Evolutionary conservation across 768 basidiomycete species (phyloP).

Genomic region (Russula ochroleuca): DNA sequence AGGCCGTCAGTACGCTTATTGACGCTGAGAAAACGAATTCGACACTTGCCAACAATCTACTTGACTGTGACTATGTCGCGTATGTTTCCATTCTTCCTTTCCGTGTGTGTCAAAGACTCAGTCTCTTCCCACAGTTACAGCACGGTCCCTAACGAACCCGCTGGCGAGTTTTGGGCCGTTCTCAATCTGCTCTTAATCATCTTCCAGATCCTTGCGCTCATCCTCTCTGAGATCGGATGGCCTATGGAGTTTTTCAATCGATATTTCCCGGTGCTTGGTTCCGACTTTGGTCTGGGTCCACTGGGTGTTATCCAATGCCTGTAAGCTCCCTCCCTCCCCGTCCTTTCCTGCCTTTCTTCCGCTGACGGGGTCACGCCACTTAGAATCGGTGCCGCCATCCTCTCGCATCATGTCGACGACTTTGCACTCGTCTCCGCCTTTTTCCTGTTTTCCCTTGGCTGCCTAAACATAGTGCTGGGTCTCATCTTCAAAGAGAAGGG

Average conservation of each 20-base stretch:
- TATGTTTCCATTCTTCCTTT: conserved; percentile 1
- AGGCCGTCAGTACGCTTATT: conserved; percentile 24
- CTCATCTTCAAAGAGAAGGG: conserved; percentile 64
- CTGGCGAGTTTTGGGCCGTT: conserved; percentile 88
- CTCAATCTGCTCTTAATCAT: conserved; percentile 84
- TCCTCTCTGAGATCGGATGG: conserved; percentile 82
- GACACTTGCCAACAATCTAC: conserved; percentile 7
- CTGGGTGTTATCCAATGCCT: conserved; percentile 85
- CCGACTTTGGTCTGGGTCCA: conserved; percentile 78
- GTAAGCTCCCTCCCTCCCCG: conserved; percentile 43
- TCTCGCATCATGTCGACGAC: conserved; percentile 65
- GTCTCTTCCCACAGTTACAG: conserved; percentile 45
- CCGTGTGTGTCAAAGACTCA: not conserved
- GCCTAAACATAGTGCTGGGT: conserved; percentile 76
- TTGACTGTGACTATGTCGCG: conserved; percentile 24
- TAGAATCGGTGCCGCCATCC: conserved; percentile 48
- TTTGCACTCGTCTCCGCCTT: conserved; percentile 90
- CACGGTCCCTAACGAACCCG: conserved; percentile 88
- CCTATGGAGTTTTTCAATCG: conserved; percentile 72
- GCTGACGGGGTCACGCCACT: not conserved
- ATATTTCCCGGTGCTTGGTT: conserved; percentile 84
- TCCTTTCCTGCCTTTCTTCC: not conserved
- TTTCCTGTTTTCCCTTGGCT: conserved; percentile 89
- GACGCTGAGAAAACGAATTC: conserved; percentile 21
- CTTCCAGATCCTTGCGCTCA: conserved; percentile 72